These are phyloP conservation scores for Mucor saturninus DNA, from an alignment of 371 early-diverging fungal species.

Conservation along the genomic window DNA sequence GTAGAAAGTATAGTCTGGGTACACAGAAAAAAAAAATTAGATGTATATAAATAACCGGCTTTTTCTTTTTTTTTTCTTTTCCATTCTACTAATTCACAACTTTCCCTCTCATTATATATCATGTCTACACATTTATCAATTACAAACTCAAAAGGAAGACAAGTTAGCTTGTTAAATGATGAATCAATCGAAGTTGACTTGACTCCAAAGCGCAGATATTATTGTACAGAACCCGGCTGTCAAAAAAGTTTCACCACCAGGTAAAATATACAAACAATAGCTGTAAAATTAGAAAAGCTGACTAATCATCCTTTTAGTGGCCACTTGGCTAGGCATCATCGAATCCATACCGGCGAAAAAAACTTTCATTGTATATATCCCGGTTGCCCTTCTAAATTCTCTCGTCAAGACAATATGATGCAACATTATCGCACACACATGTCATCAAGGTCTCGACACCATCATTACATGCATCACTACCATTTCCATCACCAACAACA, in stretches of 20 bases:
- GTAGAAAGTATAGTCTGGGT: conserved; percentile 8
- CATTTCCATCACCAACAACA: conserved; percentile 17
- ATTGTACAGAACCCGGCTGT: conserved; percentile 56
- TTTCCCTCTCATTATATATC: too few species aligned
- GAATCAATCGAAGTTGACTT: conserved; percentile 6
- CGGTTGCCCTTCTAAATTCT: conserved; percentile 83
- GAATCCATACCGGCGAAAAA: conserved; percentile 91
- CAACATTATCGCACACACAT: conserved; percentile 85
- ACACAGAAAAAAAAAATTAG: conserved; percentile 14
- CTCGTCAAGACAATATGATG: conserved; percentile 90
- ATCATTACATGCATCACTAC: conserved; percentile 22
- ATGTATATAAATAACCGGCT: conserved; percentile 16
- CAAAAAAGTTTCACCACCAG: conserved; percentile 67
- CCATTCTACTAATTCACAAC: not conserved
- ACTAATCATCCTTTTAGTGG: conserved; percentile 50
- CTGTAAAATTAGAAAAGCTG: too few species aligned
- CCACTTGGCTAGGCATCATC: conserved; percentile 86
- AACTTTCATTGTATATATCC: conserved; percentile 82
- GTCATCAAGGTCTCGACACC: conserved; percentile 65
- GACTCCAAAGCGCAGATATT: conserved; percentile 48
- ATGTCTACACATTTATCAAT: conserved; percentile 17
- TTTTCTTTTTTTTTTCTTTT: conserved; percentile 14
- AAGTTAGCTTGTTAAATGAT: conserved; percentile 47
- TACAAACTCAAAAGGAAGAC: conserved; percentile 47
- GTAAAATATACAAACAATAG: conserved; percentile 26